These are phyloP conservation scores for Russula abietina DNA, from an alignment of 768 basidiomycete genomes.

Conservation along the genomic window DNA sequence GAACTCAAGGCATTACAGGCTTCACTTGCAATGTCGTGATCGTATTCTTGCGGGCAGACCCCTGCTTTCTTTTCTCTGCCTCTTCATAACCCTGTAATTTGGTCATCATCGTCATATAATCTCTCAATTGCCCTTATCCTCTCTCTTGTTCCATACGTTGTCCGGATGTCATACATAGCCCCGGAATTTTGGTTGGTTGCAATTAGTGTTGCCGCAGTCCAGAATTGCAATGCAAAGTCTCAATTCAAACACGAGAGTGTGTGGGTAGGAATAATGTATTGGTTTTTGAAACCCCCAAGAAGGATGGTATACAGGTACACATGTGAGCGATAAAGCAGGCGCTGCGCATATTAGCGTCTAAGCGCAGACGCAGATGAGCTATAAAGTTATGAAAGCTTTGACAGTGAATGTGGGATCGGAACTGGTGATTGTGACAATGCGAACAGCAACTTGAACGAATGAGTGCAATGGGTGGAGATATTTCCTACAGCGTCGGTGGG, in stretches of 20 bases:
- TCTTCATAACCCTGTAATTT: conserved; percentile 21
- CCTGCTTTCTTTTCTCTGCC: background rate
- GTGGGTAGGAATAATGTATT: conserved; percentile 13
- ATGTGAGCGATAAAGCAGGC: conserved; percentile 19
- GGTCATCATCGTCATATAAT: conserved; percentile 19
- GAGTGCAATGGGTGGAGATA: background rate
- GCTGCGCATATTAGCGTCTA: conserved; percentile 20
- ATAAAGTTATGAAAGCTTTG: conserved; percentile 20
- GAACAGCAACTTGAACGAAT: background rate
- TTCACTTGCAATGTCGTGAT: conserved; percentile 64
- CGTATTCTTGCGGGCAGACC: background rate
- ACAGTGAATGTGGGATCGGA: conserved; percentile 7
- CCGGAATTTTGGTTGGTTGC: conserved; percentile 14
- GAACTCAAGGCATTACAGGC: conserved; percentile 88
- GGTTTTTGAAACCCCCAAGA: conserved; percentile 9
- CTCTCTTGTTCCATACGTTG: conserved; percentile 3
- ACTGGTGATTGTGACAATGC: conserved; percentile 10
- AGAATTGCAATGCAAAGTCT: conserved; percentile 13
- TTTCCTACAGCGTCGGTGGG: background rate
- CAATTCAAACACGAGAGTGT: background rate
- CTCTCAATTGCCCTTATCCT: conserved; percentile 15
- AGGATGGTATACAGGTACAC: conserved; percentile 25
- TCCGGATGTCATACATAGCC: conserved; percentile 17
- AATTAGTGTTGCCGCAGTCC: too few species aligned
- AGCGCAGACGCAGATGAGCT: conserved; percentile 17